Percentiles rank a stretch among this genome's conserved stretches.
phyloP scores from a whole-genome alignment of 2,329 filamentous ascomycete species.

The Fusarium avenaceum region DNA sequence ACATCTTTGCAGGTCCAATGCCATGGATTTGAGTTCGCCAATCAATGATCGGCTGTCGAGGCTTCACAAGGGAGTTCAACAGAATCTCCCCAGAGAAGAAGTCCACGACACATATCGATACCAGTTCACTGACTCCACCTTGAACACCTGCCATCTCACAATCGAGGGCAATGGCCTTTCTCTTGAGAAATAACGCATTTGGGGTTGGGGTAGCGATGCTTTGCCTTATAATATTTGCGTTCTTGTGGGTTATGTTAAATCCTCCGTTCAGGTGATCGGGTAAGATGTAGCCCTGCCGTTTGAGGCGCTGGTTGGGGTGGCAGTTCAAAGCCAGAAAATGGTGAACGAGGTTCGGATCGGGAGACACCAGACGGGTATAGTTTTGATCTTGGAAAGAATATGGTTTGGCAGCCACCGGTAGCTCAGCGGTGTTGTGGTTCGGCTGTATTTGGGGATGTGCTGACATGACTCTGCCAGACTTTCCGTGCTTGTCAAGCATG shows the following conservation, averaged over 20 bases:
- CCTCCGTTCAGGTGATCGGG: neutral
- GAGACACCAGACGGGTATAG: neutral
- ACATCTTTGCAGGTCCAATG: conserved; percentile 7
- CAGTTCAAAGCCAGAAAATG: neutral
- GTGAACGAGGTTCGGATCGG: neutral
- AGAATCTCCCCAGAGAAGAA: conserved; percentile 22
- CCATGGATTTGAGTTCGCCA: conserved; percentile 20
- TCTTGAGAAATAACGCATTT: neutral
- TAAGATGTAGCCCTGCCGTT: conserved; percentile 12
- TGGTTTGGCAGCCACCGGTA: no score
- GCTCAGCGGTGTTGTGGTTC: no score
- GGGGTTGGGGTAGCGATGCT: neutral
- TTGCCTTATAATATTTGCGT: neutral
- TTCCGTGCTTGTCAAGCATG: neutral
- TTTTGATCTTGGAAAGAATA: neutral
- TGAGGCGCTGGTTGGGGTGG: conserved; percentile 8
- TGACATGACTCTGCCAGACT: no score
- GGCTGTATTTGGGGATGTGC: neutral
- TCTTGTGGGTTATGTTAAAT: no score
- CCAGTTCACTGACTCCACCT: neutral
- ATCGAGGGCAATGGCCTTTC: conserved; percentile 21
- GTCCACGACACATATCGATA: conserved; percentile 26
- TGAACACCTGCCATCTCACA: conserved; percentile 20
- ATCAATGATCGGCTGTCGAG: neutral
- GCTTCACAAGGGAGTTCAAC: conserved; percentile 17